phyloP scores from a whole-genome alignment of 768 basidiomycete species.

The Mycena maculata region DNA sequence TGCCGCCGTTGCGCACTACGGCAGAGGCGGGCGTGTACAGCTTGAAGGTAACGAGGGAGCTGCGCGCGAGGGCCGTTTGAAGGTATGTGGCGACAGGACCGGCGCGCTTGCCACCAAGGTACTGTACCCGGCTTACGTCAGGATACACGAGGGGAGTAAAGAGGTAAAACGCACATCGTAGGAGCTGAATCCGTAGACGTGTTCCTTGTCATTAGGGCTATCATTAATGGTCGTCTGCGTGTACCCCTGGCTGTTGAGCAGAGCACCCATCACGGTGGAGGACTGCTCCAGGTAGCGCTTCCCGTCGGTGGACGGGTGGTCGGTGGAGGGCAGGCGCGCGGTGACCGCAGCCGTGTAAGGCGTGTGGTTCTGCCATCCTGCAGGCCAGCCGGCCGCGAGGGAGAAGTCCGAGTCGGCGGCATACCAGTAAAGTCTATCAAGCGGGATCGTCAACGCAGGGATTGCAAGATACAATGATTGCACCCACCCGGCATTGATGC shows the following conservation, averaged over 20 bases:
- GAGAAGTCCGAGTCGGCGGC: slow-evolving; percentile 66
- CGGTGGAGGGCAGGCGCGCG: slow-evolving; percentile 65
- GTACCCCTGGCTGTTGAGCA: slow-evolving; percentile 64
- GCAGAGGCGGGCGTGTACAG: slow-evolving; percentile 61
- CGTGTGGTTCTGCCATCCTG: slow-evolving; percentile 62
- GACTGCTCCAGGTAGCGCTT: slow-evolving; percentile 67
- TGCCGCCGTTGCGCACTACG: slow-evolving; percentile 66
- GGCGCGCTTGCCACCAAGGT: slow-evolving; percentile 58
- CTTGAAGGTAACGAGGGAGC: slow-evolving; percentile 61
- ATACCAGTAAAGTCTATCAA: slow-evolving; percentile 62
- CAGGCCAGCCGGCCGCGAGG: slow-evolving; percentile 62
- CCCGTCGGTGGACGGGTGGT: slow-evolving; percentile 70
- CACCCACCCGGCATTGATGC: slow-evolving; percentile 70
- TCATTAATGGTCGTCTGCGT: slow-evolving; percentile 65
- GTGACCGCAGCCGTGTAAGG: slow-evolving; percentile 62
- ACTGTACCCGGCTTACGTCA: slow-evolving; percentile 41
- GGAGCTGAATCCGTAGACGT: slow-evolving; percentile 66
- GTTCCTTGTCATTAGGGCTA: slow-evolving; percentile 67
- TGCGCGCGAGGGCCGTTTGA: slow-evolving; percentile 62
- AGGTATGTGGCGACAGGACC: slow-evolving; percentile 73
- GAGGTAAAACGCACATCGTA: slow-evolving; percentile 47
- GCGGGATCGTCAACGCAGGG: neutral
- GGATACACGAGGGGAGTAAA: neutral
- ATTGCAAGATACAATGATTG: neutral
- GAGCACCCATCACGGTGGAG: slow-evolving; percentile 53